phyloP scores from a whole-genome alignment of 2,329 filamentous ascomycete species.

The Aspergillus fructus region DNA sequence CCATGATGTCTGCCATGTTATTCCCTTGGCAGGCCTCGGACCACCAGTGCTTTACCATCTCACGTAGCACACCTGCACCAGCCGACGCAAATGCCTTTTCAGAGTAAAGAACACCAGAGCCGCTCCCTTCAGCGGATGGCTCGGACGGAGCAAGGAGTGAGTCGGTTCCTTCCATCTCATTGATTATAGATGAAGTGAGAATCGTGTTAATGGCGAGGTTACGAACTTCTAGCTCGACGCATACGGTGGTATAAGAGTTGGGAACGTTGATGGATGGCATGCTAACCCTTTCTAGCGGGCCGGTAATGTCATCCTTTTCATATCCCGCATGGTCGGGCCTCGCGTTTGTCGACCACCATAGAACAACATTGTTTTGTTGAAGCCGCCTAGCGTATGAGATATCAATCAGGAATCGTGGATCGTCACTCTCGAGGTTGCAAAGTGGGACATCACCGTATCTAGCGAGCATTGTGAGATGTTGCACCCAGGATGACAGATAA shows the following conservation, averaged over 20 bases:
- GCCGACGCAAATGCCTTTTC: conserved; percentile 93
- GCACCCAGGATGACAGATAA: conserved; percentile 86
- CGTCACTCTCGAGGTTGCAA: conserved; percentile 92
- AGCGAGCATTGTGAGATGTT: conserved; percentile 82
- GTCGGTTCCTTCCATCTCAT: conserved; percentile 88
- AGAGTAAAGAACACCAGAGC: conserved; percentile 70
- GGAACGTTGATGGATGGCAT: conserved; percentile 94
- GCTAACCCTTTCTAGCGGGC: conserved; percentile 77
- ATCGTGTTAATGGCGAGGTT: conserved; percentile 98
- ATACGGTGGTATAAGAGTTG: conserved; percentile 92
- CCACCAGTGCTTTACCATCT: conserved; percentile 99
- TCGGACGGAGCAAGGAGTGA: conserved; percentile 79
- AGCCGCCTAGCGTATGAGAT: conserved; percentile 88
- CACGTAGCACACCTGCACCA: conserved; percentile 83
- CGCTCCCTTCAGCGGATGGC: conserved; percentile 60
- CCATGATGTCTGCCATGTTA: conserved; percentile 94
- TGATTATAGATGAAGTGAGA: conserved; percentile 91
- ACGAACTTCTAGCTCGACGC: conserved; percentile 88
- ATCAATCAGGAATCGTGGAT: conserved; percentile 93
- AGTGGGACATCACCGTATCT: conserved; percentile 91
- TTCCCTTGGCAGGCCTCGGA: conserved; percentile 85
- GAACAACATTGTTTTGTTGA: conserved; percentile 85
- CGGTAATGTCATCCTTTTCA: conserved; percentile 85
- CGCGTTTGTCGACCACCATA: conserved; percentile 93
- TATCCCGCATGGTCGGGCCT: conserved; percentile 94